Evolutionary conservation across 2,329 filamentous ascomycete species (phyloP), one percentile per base, ranked within the genome.

Genomic region (Xylaria sp.): DNA sequence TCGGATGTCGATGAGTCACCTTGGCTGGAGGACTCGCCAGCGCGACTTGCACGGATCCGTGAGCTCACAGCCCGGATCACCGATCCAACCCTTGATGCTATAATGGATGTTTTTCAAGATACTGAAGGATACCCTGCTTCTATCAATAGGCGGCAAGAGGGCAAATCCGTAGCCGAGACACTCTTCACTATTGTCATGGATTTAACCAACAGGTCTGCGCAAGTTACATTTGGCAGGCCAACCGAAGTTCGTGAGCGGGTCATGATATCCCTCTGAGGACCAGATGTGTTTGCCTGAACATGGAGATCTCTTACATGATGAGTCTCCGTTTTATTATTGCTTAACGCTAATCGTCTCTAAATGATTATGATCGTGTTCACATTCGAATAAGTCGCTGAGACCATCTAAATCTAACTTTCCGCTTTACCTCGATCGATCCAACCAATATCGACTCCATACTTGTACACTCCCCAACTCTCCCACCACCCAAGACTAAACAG

Each of bases 161-260:
- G 67, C 10, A 53, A 48, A 5, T 71, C 66, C 15, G 65, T 70
- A 7, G 60, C 71, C 0, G 69, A 79, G 71, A 80, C 78, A 3
- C 63, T 80, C 15, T 80, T 80, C 65, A 79, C 68, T 15, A 78
- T 79, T 57, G 62, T 79, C 9, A 79, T 79, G 77, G 72, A 79
- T 48, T 57, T 79, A 40, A 73, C 70, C 4, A 60, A 20, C 9
- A 75, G 66, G 68, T 73, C 33, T 6, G 78, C 77, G 0, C 65
- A 69, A 6, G 75, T 79, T 2, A 77, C 73, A 9, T 75, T 79
- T 69, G 78, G 78, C 0, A 70, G 77, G 51, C 77, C 77, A 26
- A 76, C 77, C 4, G 76, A 77, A 40, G 68, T 70, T 23, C 68
- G 64, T 20, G 73, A 73, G 38, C 42, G 56, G 44, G 61, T 74